Evolutionary conservation across 306 rosid genomes (phyloP), one percentile per base, ranked within the genome.

Genomic region (Hippophae gyantsensis): DNA sequence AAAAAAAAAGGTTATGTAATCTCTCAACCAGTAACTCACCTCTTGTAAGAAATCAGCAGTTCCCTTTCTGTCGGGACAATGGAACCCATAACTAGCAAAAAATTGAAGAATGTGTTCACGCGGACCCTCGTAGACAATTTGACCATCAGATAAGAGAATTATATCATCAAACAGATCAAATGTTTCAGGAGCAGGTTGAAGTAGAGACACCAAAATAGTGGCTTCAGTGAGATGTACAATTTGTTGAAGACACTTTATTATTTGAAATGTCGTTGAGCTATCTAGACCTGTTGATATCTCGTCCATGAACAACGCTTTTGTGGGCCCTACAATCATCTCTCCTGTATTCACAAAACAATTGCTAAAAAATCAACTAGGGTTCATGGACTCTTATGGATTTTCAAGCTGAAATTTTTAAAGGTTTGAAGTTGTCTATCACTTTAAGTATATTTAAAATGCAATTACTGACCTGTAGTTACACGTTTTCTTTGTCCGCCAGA

Each of bases 201-300:
- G 63, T 44, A 82, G 77, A 43, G 87, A 82, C 59, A 82, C 59
- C 6, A 75, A 57, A 7, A 79, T 73, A 5, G 87, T 82, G 45
- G 84, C 81, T 5, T 78, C 62, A 49, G 78, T 69, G 67, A 66
- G 13, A 52, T 72, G 77, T 57, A 81, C 48, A 47, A 10, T 63
- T 9, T 78, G 83, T 63, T 64, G 78, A 40, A 82, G 25, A 27
- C 79, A 75, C 13, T 75, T 78, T 66, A 82, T 81, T 49, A 82
- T 48, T 52, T 78, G 84, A 56, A 63, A 70, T 14, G 87, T 78
- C 26, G 87, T 82, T 9, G 82, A 82, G 52, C 81, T 73, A 64
- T 82, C 87, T 73, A 82, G 68, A 32, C 84, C 84, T 53, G 84
- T 78, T 0, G 87, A 82, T 69, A 82, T 82, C 61, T 78, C 87